Evolutionary conservation across 164 flowering plant species (phyloP).

Genomic region (Stephania cephalantha): DNA sequence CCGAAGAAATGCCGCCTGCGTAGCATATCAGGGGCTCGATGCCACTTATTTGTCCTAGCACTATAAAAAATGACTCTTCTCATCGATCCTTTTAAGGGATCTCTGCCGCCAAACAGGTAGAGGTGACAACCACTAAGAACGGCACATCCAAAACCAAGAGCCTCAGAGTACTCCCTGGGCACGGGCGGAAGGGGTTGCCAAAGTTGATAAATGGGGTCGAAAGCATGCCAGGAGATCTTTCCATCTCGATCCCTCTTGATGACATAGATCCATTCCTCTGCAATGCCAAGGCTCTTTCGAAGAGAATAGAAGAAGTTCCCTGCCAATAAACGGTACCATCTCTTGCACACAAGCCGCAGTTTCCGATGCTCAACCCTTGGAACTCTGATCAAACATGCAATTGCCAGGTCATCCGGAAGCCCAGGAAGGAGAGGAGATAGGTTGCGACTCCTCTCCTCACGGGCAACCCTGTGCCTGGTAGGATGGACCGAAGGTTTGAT

Average conservation of each 20-base stretch:
- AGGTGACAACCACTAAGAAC: slow-evolving; percentile 82
- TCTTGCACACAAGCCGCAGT: slow-evolving; percentile 79
- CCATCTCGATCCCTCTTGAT: slow-evolving; percentile 70
- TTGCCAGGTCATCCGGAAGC: slow-evolving; percentile 95
- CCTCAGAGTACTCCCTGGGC: slow-evolving; percentile 63
- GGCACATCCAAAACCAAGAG: slow-evolving; percentile 78
- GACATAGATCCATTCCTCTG: slow-evolving; percentile 87
- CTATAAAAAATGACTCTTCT: slow-evolving; percentile 70
- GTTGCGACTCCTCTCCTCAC: slow-evolving; percentile 45
- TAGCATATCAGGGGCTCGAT: slow-evolving; percentile 90
- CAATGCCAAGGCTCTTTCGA: slow-evolving; percentile 57
- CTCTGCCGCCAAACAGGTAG: slow-evolving; percentile 76
- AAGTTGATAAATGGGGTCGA: slow-evolving; percentile 71
- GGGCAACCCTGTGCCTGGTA: slow-evolving; percentile 39
- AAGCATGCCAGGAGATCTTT: slow-evolving; percentile 80
- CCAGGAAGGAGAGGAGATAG: slow-evolving; percentile 80
- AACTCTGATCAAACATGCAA: slow-evolving; percentile 78
- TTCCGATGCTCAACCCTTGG: slow-evolving; percentile 67
- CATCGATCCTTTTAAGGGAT: slow-evolving; percentile 76
- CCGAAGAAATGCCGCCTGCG: slow-evolving; percentile 72
- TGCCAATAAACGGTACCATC: slow-evolving; percentile 71
- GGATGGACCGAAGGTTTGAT: slow-evolving; percentile 76
- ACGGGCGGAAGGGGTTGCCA: slow-evolving; percentile 91
- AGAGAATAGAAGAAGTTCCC: slow-evolving; percentile 79
- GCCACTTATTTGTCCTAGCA: slow-evolving; percentile 86